A percentile compares a stretch with the other conserved stretches of the same genome.
phyloP scores from a whole-genome alignment of 1,139 yeast species.

The Magnusiomyces paraingens region DNA sequence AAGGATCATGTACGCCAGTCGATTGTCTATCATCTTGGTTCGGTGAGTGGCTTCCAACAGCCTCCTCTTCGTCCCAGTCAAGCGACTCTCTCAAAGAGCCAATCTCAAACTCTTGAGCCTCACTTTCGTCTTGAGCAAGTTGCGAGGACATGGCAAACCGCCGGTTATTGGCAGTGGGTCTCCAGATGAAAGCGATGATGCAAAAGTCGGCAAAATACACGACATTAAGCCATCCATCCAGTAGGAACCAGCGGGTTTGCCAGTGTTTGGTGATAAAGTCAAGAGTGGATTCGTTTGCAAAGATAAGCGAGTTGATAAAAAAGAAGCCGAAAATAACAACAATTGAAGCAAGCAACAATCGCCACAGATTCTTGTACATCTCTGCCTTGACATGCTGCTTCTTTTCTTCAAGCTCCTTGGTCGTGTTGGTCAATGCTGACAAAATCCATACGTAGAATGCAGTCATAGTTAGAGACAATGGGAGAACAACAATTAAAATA shows the following conservation, averaged over 20 bases:
- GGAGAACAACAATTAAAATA: slow-evolving; percentile 48
- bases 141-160: slow-evolving; percentile 94
- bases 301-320: slow-evolving; percentile 61
- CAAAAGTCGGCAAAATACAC: slow-evolving; percentile 80
- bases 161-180: slow-evolving; percentile 94
- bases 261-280: slow-evolving; percentile 83
- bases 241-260: slow-evolving; percentile 83
- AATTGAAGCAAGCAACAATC: slow-evolving; percentile 63
- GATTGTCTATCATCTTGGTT: background rate
- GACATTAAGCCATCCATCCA: slow-evolving; percentile 93
- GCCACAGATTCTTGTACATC: slow-evolving; percentile 75
- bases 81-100: slow-evolving; percentile 37
- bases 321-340: slow-evolving; percentile 57
- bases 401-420: slow-evolving; percentile 67
- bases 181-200: slow-evolving; percentile 87
- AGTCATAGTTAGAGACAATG: slow-evolving; percentile 64
- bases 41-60: slow-evolving; percentile 12
- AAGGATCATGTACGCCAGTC: slow-evolving; percentile 1
- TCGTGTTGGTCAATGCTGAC: slow-evolving; percentile 66
- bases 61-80: slow-evolving; percentile 33
- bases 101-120: slow-evolving; percentile 48
- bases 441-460: slow-evolving; percentile 71
- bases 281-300: slow-evolving; percentile 65
- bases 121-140: slow-evolving; percentile 73
- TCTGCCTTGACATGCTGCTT: slow-evolving; percentile 86